phyloP scores from a whole-genome alignment of 345 rosid genomes.

The Hevea brasiliensis region DNA sequence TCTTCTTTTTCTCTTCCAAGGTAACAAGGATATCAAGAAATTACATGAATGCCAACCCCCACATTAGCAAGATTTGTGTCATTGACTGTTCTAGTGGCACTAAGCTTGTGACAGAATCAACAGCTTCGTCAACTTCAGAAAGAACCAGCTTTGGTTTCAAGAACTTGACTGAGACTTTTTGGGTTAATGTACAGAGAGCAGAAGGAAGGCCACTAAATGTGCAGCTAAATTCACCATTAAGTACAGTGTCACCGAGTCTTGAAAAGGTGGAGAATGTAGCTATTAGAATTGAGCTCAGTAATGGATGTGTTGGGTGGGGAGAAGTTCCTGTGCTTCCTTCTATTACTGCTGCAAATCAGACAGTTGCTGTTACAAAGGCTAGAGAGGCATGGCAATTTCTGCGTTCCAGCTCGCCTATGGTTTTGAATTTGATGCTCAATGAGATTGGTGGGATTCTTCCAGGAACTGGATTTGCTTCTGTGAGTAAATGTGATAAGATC shows the following conservation, averaged over 20 bases:
- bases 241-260: constrained; percentile 64
- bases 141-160: constrained; percentile 42
- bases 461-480: constrained; percentile 74
- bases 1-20: constrained; percentile 3
- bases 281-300: constrained; percentile 58
- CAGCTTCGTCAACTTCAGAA: neutral
- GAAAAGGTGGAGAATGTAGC: constrained; percentile 69
- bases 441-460: constrained; percentile 55
- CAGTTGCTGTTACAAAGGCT: constrained; percentile 58
- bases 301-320: constrained; percentile 87
- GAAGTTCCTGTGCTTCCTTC: constrained; percentile 77
- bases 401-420: constrained; percentile 38
- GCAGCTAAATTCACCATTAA: constrained; percentile 33
- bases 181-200: constrained; percentile 58
- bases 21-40: neutral
- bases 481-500: constrained; percentile 34
- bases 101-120: constrained; percentile 12
- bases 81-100: constrained; percentile 8
- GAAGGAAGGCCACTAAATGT: constrained; percentile 68
- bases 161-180: constrained; percentile 52
- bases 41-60: neutral
- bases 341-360: constrained; percentile 76
- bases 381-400: constrained; percentile 61
- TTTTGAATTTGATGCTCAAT: constrained; percentile 36
- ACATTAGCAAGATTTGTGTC: neutral